A percentile compares a stretch with the other conserved stretches of the same genome.
Conservation (phyloP, 805 yeast genomes). For the Barnettozyma sp. region DNA sequence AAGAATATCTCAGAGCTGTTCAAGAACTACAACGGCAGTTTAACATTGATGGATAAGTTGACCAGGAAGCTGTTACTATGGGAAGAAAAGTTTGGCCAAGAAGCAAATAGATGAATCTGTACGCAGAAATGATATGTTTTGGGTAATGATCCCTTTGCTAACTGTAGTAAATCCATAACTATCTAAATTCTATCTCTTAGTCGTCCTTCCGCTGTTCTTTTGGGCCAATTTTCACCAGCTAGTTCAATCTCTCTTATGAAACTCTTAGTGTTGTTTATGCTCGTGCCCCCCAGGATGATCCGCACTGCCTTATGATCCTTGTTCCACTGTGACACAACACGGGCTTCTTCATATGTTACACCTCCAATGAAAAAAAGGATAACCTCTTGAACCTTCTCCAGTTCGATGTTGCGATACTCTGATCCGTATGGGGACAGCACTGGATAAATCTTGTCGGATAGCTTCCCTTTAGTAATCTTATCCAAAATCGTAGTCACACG, state of each 20-base stretch:
- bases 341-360: constrained; percentile 85
- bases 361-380: constrained; percentile 80
- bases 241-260: constrained; percentile 29
- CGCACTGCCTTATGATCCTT: constrained; percentile 47
- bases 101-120: constrained; percentile 9
- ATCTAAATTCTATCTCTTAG: constrained; percentile 9
- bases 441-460: constrained; percentile 34
- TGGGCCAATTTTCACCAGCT: constrained; percentile 33
- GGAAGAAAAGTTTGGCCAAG: constrained; percentile 60
- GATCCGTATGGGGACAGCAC: constrained; percentile 31
- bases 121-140: no score
- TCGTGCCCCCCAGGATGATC: constrained; percentile 76
- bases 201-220: constrained; percentile 11
- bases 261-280: constrained; percentile 41
- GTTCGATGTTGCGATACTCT: constrained; percentile 16
- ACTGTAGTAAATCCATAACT: no score
- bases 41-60: constrained; percentile 61
- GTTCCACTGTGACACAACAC: constrained; percentile 70
- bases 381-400: constrained; percentile 52
- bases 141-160: no score
- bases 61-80: constrained; percentile 66
- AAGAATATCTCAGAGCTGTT: constrained; percentile 36
- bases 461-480: constrained; percentile 30
- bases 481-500: constrained; percentile 41
- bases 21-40: constrained; percentile 49